These are phyloP conservation scores for Blakeslea trispora DNA, from an alignment of 371 early-diverging fungal species.

Conservation along the genomic window DNA sequence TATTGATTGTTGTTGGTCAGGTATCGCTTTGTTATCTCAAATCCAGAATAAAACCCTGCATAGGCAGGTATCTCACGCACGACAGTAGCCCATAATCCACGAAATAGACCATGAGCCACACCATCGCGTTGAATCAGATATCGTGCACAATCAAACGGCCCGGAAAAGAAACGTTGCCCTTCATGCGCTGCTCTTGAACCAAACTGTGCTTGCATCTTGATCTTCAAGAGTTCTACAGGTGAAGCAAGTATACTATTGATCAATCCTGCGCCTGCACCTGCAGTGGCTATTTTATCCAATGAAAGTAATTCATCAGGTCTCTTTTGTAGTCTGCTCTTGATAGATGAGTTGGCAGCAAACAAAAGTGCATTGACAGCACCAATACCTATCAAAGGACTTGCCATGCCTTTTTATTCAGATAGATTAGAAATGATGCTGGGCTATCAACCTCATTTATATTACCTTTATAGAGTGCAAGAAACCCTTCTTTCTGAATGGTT, in stretches of 20 bases:
- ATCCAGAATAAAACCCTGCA: slow-evolving; percentile 83
- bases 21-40: slow-evolving; percentile 70
- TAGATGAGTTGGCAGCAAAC: slow-evolving; percentile 74
- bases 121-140: slow-evolving; percentile 69
- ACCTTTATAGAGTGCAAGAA: slow-evolving; percentile 81
- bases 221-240: slow-evolving; percentile 83
- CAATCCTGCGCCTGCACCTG: slow-evolving; percentile 78
- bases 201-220: slow-evolving; percentile 80
- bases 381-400: slow-evolving; percentile 79
- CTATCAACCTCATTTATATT: slow-evolving; percentile 1
- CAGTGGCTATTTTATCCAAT: slow-evolving; percentile 68
- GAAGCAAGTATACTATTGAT: slow-evolving; percentile 75
- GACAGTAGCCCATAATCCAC: slow-evolving; percentile 81
- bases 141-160: slow-evolving; percentile 70
- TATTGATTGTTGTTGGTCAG: slow-evolving; percentile 43
- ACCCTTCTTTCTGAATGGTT: slow-evolving; percentile 67
- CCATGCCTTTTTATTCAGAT: slow-evolving; percentile 82
- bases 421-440: neutral
- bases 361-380: slow-evolving; percentile 83
- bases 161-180: slow-evolving; percentile 30
- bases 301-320: slow-evolving; percentile 41
- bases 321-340: slow-evolving; percentile 57
- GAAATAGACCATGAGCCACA: slow-evolving; percentile 65
- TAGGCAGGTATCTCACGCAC: slow-evolving; percentile 82
- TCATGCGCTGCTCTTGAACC: slow-evolving; percentile 34